Base-by-base conservation (phyloP, 192 early-diverging fungal species). In the Coemansia sp. region DNA sequence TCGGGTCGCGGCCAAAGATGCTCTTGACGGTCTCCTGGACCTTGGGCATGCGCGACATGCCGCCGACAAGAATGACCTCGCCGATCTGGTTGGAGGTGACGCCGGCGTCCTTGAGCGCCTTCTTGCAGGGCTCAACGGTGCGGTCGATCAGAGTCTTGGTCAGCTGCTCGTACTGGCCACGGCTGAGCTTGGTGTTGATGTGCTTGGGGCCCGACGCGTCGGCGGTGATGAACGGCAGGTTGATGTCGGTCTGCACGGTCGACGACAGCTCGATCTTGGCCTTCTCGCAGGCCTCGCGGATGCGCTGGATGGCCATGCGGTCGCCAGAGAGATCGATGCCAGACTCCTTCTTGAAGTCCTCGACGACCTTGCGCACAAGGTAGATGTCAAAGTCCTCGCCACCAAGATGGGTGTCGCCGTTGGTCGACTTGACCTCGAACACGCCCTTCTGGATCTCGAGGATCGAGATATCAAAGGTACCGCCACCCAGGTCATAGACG, bases 301-400 rank as follows among this genome's bases (percentile, higher is more conserved):
- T 91, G 88, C 93, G 94, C 82, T 93, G 92, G 65, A 98, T 82
- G 55, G 95, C 87, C 81, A 55, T 82, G n/a, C 30, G 91, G 9
- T 89, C 88, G 61, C 97, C 97, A 30, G 91, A 82, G 83, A 93
- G 91, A 58, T 91, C 85, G 83, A 96, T 95, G 73, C 69, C 55
- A 51, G 90, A 81, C 42, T 98, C 76, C 73, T 81, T 88, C 90
- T 95, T 94, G 89, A 86, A 86, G 83, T 99, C 98, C 82, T 97
- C 95, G 73, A 99, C 93, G 18, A 99, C 95, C 89, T 96, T 95
- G 86, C 93, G 92, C 90, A 98, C 92, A 55, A 98, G 84, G 75
- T 91, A 89, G 92, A 97, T 97, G 86, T 98, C 96, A 84, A 98
- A 98, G 86, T 98, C 94, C 85, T 95, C 93, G 78, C 95, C 95